Evolutionary conservation across 148 eudicot genomes (phyloP), one percentile per base, ranked within the genome.

Genomic region (Silene latifolia): DNA sequence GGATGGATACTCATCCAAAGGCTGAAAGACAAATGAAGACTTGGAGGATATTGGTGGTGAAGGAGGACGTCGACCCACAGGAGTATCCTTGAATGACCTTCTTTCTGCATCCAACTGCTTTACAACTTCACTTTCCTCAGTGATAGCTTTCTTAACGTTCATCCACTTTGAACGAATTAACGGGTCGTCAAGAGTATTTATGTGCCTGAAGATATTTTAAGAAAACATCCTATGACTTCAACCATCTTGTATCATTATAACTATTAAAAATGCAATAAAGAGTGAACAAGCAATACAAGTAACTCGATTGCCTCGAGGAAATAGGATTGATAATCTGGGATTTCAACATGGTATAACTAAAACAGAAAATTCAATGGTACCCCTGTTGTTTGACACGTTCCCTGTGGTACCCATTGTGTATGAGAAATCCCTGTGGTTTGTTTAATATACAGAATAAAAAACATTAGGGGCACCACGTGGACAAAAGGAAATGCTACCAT

Each of bases 71-170:
- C 98, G 89, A 77, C 97, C 97, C 47, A 92, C 81, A 60, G 89
- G 89, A 79, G 84, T 81, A 67, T 95, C 97, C 86, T 92, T 95
- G 77, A 92, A 92, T 73, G 99, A 84, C 82, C 85, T 87, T 85
- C 87, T 92, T 84, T 92, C 97, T 3, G 92, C 89, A 83, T 95
- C 97, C 82, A 95, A 88, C 68, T 92, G 99, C 79, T 95, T 95
- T 46, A 95, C 99, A 56, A 95, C 97, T 72, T 95, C 99, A 62
- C 90, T 82, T 86, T 95, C 99, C 84, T 95, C 99, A 3, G 86
- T 69, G 48, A 95, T 80, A 61, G 97, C 92, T 84, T 95, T 95
- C 87, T 95, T 95, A 21, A 90, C 97, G 69, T 92, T 95, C 93
- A 89, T 89, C 99, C 99, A 95, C 84, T 95, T 95, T 29, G 96